phyloP scores from a whole-genome alignment of 192 early-diverging fungal species.

The Allomyces javanicus region DNA sequence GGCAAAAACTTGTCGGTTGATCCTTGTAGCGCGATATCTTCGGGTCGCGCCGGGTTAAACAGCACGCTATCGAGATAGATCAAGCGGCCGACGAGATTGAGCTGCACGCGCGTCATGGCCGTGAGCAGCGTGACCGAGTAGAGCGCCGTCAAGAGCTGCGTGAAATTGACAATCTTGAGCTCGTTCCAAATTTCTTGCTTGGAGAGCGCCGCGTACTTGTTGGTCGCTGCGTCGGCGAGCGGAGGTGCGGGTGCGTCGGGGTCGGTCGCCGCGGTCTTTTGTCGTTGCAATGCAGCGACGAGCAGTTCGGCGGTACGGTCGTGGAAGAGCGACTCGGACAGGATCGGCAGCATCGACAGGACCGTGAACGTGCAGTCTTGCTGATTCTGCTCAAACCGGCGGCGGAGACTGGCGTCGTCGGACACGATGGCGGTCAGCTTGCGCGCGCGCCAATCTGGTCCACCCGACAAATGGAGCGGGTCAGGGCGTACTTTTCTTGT shows the following conservation, averaged over 20 bases:
- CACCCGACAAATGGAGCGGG: slow-evolving; percentile 1
- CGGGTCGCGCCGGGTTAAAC: background rate
- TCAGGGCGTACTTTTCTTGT: slow-evolving; percentile 46
- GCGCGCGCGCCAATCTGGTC: background rate
- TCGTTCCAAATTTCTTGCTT: slow-evolving; percentile 72
- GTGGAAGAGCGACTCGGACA: slow-evolving; percentile 55
- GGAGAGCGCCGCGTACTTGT: slow-evolving; percentile 5
- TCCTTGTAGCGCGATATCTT: background rate
- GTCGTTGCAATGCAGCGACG: slow-evolving; percentile 41
- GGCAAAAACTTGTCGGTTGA: background rate
- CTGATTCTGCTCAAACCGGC: slow-evolving; percentile 87
- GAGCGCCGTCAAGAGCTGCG: slow-evolving; percentile 60
- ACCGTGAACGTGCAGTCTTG: slow-evolving; percentile 76
- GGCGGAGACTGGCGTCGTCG: slow-evolving; percentile 44
- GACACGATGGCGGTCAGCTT: slow-evolving; percentile 6
- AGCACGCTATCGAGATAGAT: slow-evolving; percentile 43
- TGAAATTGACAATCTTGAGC: slow-evolving; percentile 75
- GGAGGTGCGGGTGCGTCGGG: slow-evolving; percentile 13
- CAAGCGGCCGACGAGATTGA: slow-evolving; percentile 77
- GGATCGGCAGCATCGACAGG: slow-evolving; percentile 56
- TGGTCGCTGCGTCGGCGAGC: slow-evolving; percentile 2
- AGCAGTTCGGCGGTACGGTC: slow-evolving; percentile 61
- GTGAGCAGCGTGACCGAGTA: slow-evolving; percentile 76
- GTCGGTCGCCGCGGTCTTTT: slow-evolving; percentile 12
- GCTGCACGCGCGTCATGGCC: slow-evolving; percentile 63